These are phyloP conservation scores for Hippophae tibetana DNA, from an alignment of 306 rosid species.

Conservation along the genomic window DNA sequence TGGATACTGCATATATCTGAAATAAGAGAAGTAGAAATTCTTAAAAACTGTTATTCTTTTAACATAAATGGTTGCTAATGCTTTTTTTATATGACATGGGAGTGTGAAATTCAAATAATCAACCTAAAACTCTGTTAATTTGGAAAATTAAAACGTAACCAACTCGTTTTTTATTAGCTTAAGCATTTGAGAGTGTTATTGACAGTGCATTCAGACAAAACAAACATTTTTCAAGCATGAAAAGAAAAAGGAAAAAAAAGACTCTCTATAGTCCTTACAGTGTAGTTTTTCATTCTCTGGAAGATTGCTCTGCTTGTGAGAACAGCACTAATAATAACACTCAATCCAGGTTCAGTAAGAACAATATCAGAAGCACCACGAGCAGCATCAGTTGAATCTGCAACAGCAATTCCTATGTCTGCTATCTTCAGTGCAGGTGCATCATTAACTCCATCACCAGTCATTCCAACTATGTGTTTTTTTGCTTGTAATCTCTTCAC, in stretches of 20 bases:
- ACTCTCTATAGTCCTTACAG: conserved; percentile 25
- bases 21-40: not conserved
- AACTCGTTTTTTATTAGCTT: no score
- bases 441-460: conserved; percentile 79
- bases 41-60: no score
- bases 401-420: conserved; percentile 75
- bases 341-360: conserved; percentile 68
- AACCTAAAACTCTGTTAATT: no score
- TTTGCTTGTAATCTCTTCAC: conserved; percentile 60
- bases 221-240: conserved; percentile 12
- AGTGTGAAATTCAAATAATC: no score
- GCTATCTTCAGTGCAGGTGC: conserved; percentile 76
- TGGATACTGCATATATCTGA: conserved; percentile 77
- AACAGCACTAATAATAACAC: conserved; percentile 75
- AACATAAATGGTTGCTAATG: no score
- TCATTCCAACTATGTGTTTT: conserved; percentile 77
- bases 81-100: no score
- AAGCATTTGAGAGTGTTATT: conserved; percentile 5
- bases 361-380: conserved; percentile 71
- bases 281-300: conserved; percentile 72
- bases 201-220: not conserved
- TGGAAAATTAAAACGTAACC: no score
- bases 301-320: conserved; percentile 71
- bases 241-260: not conserved
- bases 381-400: conserved; percentile 71